phyloP scores from a whole-genome alignment of 129 eudicot genomes.

The Lonicera japonica region DNA sequence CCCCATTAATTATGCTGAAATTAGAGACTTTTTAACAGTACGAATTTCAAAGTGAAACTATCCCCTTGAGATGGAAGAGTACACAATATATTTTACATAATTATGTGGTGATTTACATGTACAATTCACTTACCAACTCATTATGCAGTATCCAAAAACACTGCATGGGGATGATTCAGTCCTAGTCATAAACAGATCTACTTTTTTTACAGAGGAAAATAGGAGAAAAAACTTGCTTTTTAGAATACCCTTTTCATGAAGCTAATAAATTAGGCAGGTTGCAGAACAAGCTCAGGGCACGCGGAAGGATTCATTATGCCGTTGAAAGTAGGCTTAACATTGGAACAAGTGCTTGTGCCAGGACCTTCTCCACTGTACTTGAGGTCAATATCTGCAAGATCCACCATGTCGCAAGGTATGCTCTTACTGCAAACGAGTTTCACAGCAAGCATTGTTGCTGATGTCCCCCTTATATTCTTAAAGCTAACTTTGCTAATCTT shows the following conservation, averaged over 20 bases:
- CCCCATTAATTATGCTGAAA: no score
- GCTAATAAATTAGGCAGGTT: neutral
- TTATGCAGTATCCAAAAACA: neutral
- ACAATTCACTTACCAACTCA: no score
- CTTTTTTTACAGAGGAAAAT: no score
- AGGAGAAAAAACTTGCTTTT: no score
- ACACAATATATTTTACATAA: no score
- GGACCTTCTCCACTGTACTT: slow-evolving; percentile 17
- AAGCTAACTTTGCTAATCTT: slow-evolving; percentile 25
- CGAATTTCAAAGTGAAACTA: no score
- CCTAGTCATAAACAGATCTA: neutral
- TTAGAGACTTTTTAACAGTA: no score
- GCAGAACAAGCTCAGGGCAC: slow-evolving; percentile 3
- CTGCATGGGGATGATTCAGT: neutral
- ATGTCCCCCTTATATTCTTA: slow-evolving; percentile 25
- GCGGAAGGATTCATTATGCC: slow-evolving; percentile 13
- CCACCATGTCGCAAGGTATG: slow-evolving; percentile 17
- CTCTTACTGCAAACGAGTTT: slow-evolving; percentile 22
- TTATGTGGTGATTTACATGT: no score
- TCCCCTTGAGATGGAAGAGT: no score
- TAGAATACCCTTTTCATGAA: neutral
- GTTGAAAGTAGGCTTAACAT: slow-evolving; percentile 6
- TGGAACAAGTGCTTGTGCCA: slow-evolving; percentile 8
- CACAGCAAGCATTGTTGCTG: slow-evolving; percentile 20
- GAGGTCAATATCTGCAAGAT: slow-evolving; percentile 21